Evolutionary conservation across 768 basidiomycete genomes (phyloP).

Genomic region (Trametes coccinea): DNA sequence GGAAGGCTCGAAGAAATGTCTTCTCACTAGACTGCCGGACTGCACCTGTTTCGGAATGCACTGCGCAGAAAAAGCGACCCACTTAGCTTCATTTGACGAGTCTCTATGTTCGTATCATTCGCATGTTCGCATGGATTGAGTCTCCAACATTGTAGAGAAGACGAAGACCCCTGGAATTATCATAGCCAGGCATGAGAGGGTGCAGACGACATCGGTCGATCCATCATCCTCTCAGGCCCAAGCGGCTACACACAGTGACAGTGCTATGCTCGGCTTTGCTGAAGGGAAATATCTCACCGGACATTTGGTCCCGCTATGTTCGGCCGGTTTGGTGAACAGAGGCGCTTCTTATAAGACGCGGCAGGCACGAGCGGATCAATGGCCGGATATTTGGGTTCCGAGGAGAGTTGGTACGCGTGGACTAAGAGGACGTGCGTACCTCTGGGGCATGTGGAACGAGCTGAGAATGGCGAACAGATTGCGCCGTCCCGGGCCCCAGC

Average conservation of each 20-base stretch:
- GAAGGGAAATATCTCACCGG: slow-evolving; percentile 3
- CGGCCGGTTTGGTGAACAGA: neutral
- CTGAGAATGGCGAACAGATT: too few species aligned
- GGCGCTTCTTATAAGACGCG: neutral
- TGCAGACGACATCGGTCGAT: neutral
- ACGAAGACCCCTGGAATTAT: neutral
- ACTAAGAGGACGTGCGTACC: neutral
- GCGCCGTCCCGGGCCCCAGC: too few species aligned
- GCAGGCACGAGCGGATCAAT: slow-evolving; percentile 8
- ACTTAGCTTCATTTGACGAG: neutral
- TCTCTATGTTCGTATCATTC: neutral
- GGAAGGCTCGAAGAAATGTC: neutral
- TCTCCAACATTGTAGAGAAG: neutral
- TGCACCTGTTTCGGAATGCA: neutral
- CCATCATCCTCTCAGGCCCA: neutral
- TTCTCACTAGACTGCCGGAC: neutral
- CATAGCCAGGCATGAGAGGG: neutral
- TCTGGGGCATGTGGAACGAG: too few species aligned
- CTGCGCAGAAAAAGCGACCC: neutral
- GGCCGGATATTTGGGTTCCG: neutral
- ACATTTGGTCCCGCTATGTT: neutral
- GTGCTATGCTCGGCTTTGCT: neutral
- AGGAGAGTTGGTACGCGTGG: neutral
- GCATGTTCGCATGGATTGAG: neutral
- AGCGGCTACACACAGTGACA: neutral